Conservation (phyloP, 2,329 filamentous ascomycete genomes). For the Aotearoamyces nothofagi region DNA sequence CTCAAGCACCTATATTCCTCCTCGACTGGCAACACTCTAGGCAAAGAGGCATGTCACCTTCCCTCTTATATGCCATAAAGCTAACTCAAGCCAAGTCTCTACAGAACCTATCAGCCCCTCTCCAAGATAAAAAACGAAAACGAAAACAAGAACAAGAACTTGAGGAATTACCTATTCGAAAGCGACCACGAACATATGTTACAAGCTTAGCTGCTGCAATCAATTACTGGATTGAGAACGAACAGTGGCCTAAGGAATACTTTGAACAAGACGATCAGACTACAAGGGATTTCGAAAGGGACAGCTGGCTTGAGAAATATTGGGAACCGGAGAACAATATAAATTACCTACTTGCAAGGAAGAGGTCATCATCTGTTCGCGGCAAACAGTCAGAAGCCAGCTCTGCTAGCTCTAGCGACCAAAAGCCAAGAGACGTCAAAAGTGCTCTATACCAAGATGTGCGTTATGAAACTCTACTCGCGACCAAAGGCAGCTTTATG, state of each 20-base stretch:
- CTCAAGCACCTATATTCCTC: background rate
- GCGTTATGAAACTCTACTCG: slow-evolving; percentile 23
- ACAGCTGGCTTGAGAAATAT: slow-evolving; percentile 4
- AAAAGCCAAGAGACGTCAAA: slow-evolving; percentile 24
- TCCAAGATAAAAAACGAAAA: slow-evolving; percentile 2
- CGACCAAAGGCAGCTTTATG: slow-evolving; percentile 26
- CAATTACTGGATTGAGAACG: slow-evolving; percentile 14
- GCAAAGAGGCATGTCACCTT: slow-evolving; percentile 1
- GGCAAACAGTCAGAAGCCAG: slow-evolving; percentile 17
- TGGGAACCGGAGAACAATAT: slow-evolving; percentile 10
- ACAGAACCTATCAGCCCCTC: background rate
- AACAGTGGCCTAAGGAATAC: slow-evolving; percentile 16
- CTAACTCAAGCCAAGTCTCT: slow-evolving; percentile 4
- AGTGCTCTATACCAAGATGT: slow-evolving; percentile 21
- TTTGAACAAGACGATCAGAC: slow-evolving; percentile 9
- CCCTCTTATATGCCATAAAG: background rate
- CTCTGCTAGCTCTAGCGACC: slow-evolving; percentile 22
- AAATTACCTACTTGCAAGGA: slow-evolving; percentile 19
- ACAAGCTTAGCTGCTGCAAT: slow-evolving; percentile 8
- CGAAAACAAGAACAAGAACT: background rate
- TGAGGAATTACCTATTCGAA: slow-evolving; percentile 6
- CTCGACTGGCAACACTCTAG: slow-evolving; percentile 1
- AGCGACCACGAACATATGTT: slow-evolving; percentile 8
- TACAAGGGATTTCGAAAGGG: slow-evolving; percentile 1
- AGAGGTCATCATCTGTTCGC: slow-evolving; percentile 15